Evolutionary conservation across 2,329 filamentous ascomycete species (phyloP), one percentile per base, ranked within the genome.

Genomic region (Fusarium xyrophilum): DNA sequence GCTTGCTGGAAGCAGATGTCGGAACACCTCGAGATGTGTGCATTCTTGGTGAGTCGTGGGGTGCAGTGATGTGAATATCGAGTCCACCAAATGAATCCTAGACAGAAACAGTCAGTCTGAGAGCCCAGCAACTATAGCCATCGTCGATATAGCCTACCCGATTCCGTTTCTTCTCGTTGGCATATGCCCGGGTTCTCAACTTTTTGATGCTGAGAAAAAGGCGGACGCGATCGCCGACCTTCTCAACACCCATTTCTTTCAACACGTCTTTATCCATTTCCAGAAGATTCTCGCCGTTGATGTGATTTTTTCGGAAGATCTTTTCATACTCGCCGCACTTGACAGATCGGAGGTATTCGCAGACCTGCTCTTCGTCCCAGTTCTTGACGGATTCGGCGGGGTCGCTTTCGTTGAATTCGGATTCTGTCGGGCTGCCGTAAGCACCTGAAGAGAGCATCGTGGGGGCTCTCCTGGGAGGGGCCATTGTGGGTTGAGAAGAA

Each of bases 231-330:
- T 99, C 96, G 68, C 96, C 96, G 69, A 99, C 92, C 80, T 98
- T 99, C 73, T 97, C 96, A 73, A 99, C 95, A 43, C 96, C 96
- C 88, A 99, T 97, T 79, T 99, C 96, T 79, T 97, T 96, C 68
- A 99, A 85, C 40, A 97, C 93, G 58, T 93, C 91, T 83, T 97
- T 96, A 80, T 99, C 96, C 85, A 97, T 95, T 81, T 99, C 96
- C 72, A 99, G 86, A 44, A 99, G 84, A 76, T 97, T 97, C 81
- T 97, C 93, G 74, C 96, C 96, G 77, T 96, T 99, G 83, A 99
- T 97, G 79, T 98, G 93, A 79, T 99, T 97, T 76, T 89, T 89
- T 80, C 92, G 81, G 80, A 97, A 97, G 28, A 97, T 80, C 75
- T 92, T 89, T 77, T 97, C 93, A 80, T 99, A 98, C 77, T 98